phyloP scores from a whole-genome alignment of 495 filamentous ascomycete species.

The Cenococcum geophilum region DNA sequence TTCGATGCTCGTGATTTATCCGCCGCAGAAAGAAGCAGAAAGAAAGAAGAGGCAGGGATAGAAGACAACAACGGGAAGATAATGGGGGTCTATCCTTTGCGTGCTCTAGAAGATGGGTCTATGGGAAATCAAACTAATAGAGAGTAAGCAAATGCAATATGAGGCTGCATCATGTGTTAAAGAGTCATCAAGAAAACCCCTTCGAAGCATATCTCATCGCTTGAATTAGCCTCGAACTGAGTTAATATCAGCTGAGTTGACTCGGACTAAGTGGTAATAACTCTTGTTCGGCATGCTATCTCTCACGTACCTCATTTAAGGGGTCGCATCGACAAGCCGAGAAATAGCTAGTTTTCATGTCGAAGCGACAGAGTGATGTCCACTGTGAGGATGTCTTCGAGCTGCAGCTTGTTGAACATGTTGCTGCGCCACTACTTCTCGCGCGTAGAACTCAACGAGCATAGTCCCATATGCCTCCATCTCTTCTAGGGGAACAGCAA shows the following conservation, averaged over 20 bases:
- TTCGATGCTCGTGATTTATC: not conserved
- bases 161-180: not conserved
- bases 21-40: not conserved
- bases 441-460: slow-evolving; percentile 96
- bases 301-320: not conserved
- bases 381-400: not conserved
- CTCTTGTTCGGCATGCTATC: not conserved
- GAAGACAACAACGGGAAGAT: not conserved
- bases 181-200: not conserved
- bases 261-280: not conserved
- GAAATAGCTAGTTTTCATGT: not conserved
- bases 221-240: not conserved
- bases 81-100: slow-evolving; percentile 1
- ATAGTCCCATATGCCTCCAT: slow-evolving; percentile 97
- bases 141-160: not conserved
- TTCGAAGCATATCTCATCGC: not conserved
- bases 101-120: slow-evolving; percentile 5
- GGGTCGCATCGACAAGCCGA: not conserved
- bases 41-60: not conserved
- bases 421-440: slow-evolving; percentile 76
- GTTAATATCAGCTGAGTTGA: not conserved
- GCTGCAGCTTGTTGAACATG: slow-evolving; percentile 6
- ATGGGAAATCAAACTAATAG: not conserved
- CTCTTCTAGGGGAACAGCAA: slow-evolving; percentile 90
- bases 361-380: slow-evolving; percentile 3